A percentile compares a stretch with the other conserved stretches of the same genome.
Conservation (phyloP, 805 yeast species). For the Dipodascopsis uninucleata region DNA sequence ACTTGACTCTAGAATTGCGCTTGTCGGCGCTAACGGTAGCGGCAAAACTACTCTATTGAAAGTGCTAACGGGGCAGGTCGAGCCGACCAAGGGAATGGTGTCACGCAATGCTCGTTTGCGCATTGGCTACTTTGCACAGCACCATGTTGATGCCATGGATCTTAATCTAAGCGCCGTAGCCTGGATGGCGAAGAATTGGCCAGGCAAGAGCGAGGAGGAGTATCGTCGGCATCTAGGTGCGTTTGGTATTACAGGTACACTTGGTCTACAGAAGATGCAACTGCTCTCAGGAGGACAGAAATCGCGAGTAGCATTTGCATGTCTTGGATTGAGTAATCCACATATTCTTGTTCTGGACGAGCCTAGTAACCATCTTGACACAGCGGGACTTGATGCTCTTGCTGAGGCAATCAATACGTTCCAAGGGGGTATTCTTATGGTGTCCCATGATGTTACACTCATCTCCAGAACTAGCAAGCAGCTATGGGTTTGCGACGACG, state of each 20-base stretch:
- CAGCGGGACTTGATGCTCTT: constrained; percentile 93
- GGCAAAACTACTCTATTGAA: constrained; percentile 96
- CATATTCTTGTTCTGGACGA: constrained; percentile 92
- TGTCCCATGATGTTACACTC: constrained; percentile 92
- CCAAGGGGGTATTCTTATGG: constrained; percentile 96
- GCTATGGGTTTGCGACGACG: constrained; percentile 92
- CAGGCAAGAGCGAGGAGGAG: constrained; percentile 94
- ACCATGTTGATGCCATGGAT: constrained; percentile 98
- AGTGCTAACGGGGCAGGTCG: constrained; percentile 70
- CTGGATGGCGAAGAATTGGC: constrained; percentile 87
- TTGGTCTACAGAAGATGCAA: constrained; percentile 87
- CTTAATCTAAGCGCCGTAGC: constrained; percentile 77
- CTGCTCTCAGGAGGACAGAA: constrained; percentile 92
- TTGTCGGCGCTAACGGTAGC: constrained; percentile 98
- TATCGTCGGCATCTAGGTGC: constrained; percentile 95
- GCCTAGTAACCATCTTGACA: constrained; percentile 98
- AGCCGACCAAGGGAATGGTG: constrained; percentile 74
- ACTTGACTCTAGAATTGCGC: constrained; percentile 90
- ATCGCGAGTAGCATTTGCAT: constrained; percentile 97
- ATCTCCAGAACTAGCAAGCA: constrained; percentile 86
- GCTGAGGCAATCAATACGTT: constrained; percentile 82
- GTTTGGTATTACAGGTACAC: constrained; percentile 92
- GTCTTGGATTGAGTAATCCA: constrained; percentile 83
- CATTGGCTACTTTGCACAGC: constrained; percentile 97
- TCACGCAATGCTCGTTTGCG: constrained; percentile 80